Percentiles rank a stretch among this genome's conserved stretches.
Conservation (phyloP, 2,329 filamentous ascomycete genomes). For the Trichophyton mentagrophytes region DNA sequence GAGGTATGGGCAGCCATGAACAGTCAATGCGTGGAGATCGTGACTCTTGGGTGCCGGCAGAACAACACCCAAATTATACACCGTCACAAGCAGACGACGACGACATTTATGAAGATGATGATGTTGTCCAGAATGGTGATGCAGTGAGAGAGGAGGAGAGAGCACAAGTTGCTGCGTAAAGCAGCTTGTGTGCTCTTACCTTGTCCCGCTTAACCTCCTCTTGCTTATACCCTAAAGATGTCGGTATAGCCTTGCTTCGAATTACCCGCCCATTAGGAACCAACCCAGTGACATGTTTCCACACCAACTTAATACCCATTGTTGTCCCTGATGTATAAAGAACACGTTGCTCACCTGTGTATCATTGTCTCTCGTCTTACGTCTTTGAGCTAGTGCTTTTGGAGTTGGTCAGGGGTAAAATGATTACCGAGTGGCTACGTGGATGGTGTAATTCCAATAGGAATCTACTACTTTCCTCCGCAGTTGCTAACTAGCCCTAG, state of each 20-base stretch:
- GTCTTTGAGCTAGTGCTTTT: no score
- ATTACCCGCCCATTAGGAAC: no score
- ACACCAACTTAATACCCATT: no score
- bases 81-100: conserved; percentile 34
- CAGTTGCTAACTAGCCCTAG: neutral
- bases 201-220: neutral
- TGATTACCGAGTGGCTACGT: neutral
- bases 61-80: conserved; percentile 39
- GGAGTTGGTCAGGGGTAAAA: neutral
- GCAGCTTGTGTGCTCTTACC: neutral
- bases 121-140: conserved; percentile 18
- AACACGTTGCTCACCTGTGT: no score
- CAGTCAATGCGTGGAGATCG: conserved; percentile 65
- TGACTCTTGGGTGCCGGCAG: conserved; percentile 65
- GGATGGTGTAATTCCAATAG: neutral
- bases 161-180: conserved; percentile 13
- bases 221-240: neutral
- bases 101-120: conserved; percentile 23
- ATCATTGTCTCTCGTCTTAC: no score
- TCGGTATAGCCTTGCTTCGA: neutral
- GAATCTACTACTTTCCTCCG: neutral
- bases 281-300: no score
- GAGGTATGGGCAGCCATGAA: conserved; percentile 76
- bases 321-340: no score
- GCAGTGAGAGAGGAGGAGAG: conserved; percentile 26